Base-by-base conservation (phyloP, 305 asterid genomes). In the Fraxinus sp. region DNA sequence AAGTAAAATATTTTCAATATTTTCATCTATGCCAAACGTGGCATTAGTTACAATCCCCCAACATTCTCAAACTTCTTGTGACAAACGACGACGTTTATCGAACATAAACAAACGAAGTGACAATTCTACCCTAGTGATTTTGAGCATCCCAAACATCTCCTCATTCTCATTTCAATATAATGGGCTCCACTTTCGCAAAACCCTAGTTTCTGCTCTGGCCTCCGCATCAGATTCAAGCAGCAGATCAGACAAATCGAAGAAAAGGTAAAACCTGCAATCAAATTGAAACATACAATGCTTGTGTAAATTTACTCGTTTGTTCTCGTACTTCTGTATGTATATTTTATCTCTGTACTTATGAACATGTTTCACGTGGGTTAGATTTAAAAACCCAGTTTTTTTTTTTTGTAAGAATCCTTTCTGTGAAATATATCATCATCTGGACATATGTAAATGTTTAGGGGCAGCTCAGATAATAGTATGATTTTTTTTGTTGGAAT, bases 151-250 rank as follows among this genome's bases (percentile, higher is more conserved):
- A 74, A 28, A 39, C 55, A 33, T 59, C 3, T 32, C 86, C 84
- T n/a, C 79, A 44, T 41, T 74, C 49, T 28, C 77, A 82, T 20
- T 20, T 74, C 46, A 68, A 0, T 85, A 85, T 85, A 85, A 83
- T 78, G n/a, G 2, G 3, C 7, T 46, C 46, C 33, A 41, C 71
- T 36, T 13, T 1, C 83, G 14, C 55, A 9, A 82, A 90, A 89
- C 93, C 93, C 93, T 90, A 90, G 71, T 33, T 77, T 77, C 32
- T 22, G 18, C 33, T 24, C 35, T 46, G 74, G 74, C 83, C 57
- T 49, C 86, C 80, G 84, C 84, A n/a, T 87, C 88, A 79, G 79
- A 24, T 78, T 35, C 30, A 4, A 39, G 83, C 88, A 66, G 84
- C 78, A 82, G 22, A 57, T 77, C 35, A 57, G 80, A 36, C 86